Evolutionary conservation across 257 asterid genomes (phyloP), one percentile per base, ranked within the genome.

Genomic region (Fraxinus excelsior): DNA sequence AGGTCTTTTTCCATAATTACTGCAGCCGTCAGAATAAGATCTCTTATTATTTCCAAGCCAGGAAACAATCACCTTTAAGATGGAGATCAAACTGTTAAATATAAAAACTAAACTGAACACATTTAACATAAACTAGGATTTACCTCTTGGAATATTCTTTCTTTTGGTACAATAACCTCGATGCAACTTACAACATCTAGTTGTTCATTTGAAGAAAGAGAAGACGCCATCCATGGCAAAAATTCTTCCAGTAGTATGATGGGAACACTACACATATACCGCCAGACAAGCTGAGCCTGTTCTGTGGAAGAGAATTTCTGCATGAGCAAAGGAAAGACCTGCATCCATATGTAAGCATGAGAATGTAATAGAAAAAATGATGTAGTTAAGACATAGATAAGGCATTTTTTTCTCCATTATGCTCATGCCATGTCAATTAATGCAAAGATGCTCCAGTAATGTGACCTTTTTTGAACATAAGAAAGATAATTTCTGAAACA

Each of bases 241-340:
- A 92, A 87, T 23, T 92, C 98, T 86, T 94, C 92, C 74, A 92
- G 86, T 56, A 94, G 81, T 44, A 86, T 79, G 77, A 86, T 62
- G 73, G 97, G 98, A 81, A 94, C 88, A 74, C 89, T 87, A 85
- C 98, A 92, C 74, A 94, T 88, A 46, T 87, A 92, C 88, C 80
- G 96, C 97, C 97, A 90, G 64, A 92, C 91, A 29, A 94, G 90
- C 84, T 87, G 88, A 76, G 88, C 89, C 85, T 94, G 98, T 82
- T 92, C 90, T 73, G 88, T 80, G 5, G 85, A 78, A 37, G 91
- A 75, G 77, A 92, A 86, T 34, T 86, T 78, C 82, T 90, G 72
- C 83, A 81, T 78, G 83, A 94, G 74, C 87, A 87, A 80, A 66
- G 96, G 94, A 71, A 94, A 94, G 74, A 94, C 89, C 97, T 94